Evolutionary conservation across 2,329 filamentous ascomycete species (phyloP).

Genomic region (Thelonectria blattea): DNA sequence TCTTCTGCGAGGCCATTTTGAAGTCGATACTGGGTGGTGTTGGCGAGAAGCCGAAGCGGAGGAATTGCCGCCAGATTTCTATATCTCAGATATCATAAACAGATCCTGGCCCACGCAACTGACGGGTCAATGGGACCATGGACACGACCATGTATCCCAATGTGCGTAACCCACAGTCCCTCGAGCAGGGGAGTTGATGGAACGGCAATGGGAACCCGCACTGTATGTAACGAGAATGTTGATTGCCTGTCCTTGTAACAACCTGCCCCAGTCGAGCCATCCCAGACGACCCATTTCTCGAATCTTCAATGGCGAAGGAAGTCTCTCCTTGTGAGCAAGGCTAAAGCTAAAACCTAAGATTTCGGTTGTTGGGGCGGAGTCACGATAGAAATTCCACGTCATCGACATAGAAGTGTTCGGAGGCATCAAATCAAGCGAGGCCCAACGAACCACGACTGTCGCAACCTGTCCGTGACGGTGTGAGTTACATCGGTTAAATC

Average conservation of each 20-base stretch:
- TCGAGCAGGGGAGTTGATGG: background rate
- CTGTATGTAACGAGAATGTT: background rate
- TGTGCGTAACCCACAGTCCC: background rate
- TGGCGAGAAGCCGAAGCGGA: background rate
- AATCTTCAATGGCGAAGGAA: background rate
- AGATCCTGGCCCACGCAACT: background rate
- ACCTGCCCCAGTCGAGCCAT: background rate
- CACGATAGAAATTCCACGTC: background rate
- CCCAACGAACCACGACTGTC: background rate
- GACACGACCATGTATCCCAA: background rate
- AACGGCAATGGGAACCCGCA: background rate
- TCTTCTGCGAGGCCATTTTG: slow-evolving; percentile 25
- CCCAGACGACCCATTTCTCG: background rate
- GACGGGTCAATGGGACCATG: background rate
- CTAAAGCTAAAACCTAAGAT: background rate
- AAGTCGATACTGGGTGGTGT: background rate
- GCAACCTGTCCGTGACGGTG: background rate
- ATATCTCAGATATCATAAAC: background rate
- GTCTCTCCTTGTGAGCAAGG: background rate
- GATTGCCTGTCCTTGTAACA: background rate
- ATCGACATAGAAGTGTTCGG: background rate
- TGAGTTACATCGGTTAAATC: slow-evolving; percentile 7
- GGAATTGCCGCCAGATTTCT: background rate
- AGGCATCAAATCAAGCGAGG: background rate
- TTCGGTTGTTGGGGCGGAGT: background rate